Evolutionary conservation across 75 land plant species (phyloP).

Genomic region (Pinus taeda): DNA sequence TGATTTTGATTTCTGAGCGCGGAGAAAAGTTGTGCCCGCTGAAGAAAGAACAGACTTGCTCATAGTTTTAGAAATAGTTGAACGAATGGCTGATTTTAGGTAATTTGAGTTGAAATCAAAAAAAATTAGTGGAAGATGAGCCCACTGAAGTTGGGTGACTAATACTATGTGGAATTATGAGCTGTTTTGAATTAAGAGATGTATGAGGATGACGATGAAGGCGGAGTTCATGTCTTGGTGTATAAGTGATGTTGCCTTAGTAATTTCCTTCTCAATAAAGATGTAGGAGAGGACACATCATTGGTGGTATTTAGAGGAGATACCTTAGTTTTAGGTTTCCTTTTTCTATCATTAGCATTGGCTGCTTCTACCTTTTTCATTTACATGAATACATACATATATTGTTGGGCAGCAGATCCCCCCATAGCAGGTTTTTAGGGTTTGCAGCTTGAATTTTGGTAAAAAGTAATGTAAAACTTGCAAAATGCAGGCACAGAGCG

Average conservation of each 20-base stretch:
- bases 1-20: background rate
- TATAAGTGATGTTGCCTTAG: background rate
- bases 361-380: background rate
- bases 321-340: too few relatives aligned
- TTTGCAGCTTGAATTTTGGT: too few relatives aligned
- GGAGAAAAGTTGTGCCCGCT: background rate
- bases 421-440: too few relatives aligned
- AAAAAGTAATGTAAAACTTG: too few relatives aligned
- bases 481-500: too few relatives aligned
- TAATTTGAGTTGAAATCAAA: conserved; percentile 6
- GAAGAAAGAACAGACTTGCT: background rate
- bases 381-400: background rate
- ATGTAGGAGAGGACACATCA: background rate
- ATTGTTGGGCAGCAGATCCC: too few relatives aligned
- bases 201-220: background rate
- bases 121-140: background rate
- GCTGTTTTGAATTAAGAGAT: background rate
- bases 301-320: background rate
- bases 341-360: background rate
- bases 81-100: background rate
- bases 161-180: background rate
- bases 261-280: background rate
- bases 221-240: background rate
- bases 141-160: background rate
- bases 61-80: conserved; percentile 3